phyloP scores from a whole-genome alignment of 345 rosid species.

The Microthlaspi erraticum region DNA sequence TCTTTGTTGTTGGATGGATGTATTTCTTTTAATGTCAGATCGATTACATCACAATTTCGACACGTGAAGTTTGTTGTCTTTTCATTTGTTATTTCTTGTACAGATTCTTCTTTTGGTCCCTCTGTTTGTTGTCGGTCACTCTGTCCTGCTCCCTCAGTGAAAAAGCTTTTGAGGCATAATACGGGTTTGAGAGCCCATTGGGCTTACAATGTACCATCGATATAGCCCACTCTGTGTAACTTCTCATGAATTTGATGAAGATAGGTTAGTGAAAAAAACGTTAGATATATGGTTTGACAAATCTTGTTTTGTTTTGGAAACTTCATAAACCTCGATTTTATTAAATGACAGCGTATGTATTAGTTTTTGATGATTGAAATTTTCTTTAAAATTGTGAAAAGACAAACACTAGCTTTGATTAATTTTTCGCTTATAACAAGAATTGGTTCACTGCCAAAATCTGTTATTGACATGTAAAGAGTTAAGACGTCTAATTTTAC shows the following conservation, averaged over 20 bases:
- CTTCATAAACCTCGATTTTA: background rate
- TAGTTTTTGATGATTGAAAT: background rate
- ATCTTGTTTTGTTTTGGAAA: background rate
- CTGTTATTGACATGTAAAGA: background rate
- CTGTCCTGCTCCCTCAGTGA: background rate
- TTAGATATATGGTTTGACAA: background rate
- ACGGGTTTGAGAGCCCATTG: background rate
- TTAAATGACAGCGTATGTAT: background rate
- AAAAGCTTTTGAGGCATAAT: conserved; percentile 1
- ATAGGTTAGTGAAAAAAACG: background rate
- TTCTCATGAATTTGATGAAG: background rate
- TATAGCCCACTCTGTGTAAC: conserved; percentile 13
- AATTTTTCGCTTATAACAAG: background rate
- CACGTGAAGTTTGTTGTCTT: conserved; percentile 37
- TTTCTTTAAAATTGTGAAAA: background rate
- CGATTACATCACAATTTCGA: conserved; percentile 36
- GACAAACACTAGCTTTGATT: background rate
- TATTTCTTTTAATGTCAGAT: conserved; percentile 24
- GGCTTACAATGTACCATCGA: conserved; percentile 1
- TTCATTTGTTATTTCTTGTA: conserved; percentile 22
- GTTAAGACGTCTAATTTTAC: background rate
- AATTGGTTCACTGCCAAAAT: background rate
- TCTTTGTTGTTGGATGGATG: conserved; percentile 26
- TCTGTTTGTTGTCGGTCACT: conserved; percentile 41
- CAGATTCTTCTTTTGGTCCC: conserved; percentile 35